phyloP scores from a whole-genome alignment of 2,329 filamentous ascomycete genomes.

The Aspergillus sp. region DNA sequence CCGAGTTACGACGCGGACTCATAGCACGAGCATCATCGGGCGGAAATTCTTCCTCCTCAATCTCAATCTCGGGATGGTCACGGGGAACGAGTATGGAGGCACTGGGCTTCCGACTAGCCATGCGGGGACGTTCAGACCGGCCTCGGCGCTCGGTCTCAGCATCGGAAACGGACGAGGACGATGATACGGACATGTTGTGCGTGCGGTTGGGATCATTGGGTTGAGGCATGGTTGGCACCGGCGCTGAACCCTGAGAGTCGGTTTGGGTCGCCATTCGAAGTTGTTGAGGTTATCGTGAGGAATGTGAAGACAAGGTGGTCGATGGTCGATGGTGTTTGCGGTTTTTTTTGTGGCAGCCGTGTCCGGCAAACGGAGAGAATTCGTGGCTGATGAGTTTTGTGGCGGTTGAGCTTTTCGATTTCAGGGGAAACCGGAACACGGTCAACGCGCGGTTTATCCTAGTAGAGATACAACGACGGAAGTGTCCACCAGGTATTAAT shows the following conservation, averaged over 20 bases:
- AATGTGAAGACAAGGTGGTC: slow-evolving; percentile 1
- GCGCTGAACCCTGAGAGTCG: slow-evolving; percentile 22
- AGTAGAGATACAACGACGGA: background rate
- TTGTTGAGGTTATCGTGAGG: background rate
- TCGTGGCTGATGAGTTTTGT: background rate
- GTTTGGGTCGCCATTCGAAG: slow-evolving; percentile 4
- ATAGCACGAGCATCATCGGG: slow-evolving; percentile 87
- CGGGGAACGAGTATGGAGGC: slow-evolving; percentile 76
- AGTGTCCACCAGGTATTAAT: no score
- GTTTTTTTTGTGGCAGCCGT: slow-evolving; percentile 13
- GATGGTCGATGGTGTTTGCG: slow-evolving; percentile 8
- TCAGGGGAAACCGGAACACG: background rate
- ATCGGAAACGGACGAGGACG: slow-evolving; percentile 45
- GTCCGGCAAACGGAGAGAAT: background rate
- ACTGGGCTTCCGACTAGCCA: slow-evolving; percentile 70
- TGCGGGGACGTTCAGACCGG: slow-evolving; percentile 54
- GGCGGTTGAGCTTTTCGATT: background rate
- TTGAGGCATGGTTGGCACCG: slow-evolving; percentile 34
- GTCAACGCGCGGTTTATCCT: background rate
- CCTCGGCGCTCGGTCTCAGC: slow-evolving; percentile 38
- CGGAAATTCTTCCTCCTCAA: slow-evolving; percentile 67
- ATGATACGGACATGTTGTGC: slow-evolving; percentile 38
- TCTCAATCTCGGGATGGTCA: slow-evolving; percentile 66
- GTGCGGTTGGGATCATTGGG: slow-evolving; percentile 33
- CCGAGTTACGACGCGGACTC: slow-evolving; percentile 85